Percentiles rank a stretch among this genome's conserved stretches.
Conservation (phyloP, 805 yeast genomes). For the Vanderwaltozyma tropicalis region DNA sequence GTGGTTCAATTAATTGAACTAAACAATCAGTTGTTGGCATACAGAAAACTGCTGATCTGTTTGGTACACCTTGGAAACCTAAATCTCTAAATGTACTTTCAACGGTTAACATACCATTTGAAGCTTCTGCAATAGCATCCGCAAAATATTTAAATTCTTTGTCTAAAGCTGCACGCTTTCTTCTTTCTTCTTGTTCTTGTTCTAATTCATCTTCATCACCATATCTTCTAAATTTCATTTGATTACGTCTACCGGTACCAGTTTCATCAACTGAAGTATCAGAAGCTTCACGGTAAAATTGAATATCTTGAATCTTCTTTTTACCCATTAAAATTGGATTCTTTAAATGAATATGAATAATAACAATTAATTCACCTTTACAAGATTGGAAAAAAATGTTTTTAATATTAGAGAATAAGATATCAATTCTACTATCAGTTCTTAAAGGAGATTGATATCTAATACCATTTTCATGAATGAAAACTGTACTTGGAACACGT, state of each 20-base stretch:
- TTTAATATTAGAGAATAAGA: conserved; percentile 80
- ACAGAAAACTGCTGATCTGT: conserved; percentile 84
- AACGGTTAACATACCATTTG: conserved; percentile 72
- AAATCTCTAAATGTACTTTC: conserved; percentile 93
- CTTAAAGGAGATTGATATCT: conserved; percentile 82
- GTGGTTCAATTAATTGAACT: conserved; percentile 88
- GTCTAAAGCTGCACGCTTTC: conserved; percentile 81
- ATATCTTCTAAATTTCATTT: conserved; percentile 59
- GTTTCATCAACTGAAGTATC: conserved; percentile 96
- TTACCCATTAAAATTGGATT: conserved; percentile 93
- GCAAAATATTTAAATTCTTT: conserved; percentile 85
- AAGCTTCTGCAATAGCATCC: conserved; percentile 81
- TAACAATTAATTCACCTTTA: conserved; percentile 84
- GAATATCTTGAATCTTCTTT: conserved; percentile 89
- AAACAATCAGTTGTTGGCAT: conserved; percentile 97
- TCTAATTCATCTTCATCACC: conserved; percentile 98
- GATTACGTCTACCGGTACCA: conserved; percentile 80
- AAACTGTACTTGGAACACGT: conserved; percentile 81
- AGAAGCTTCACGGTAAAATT: conserved; percentile 92
- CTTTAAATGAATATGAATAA: conserved; percentile 86
- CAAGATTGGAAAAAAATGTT: conserved; percentile 94
- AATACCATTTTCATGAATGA: conserved; percentile 92
- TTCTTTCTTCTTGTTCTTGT: conserved; percentile 96
- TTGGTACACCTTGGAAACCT: conserved; percentile 96
- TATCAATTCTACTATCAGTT: conserved; percentile 78